Evolutionary conservation across 177 flowering plant genomes (phyloP).

Genomic region (Vitis hybrid): DNA sequence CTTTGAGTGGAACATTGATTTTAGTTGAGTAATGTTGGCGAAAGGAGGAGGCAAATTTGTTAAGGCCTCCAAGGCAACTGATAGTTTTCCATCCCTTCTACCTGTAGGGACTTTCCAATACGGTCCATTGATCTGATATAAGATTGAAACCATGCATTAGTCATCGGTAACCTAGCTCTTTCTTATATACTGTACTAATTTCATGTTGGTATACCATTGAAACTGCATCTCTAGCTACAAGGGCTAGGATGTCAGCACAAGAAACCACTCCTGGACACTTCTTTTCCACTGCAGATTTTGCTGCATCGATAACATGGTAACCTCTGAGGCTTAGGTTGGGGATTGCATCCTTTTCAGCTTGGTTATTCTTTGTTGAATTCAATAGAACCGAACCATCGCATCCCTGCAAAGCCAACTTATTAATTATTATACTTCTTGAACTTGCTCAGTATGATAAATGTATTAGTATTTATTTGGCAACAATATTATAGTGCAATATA

Average conservation of each 20-base stretch:
- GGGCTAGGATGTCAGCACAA: slow-evolving; percentile 40
- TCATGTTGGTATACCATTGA: slow-evolving; percentile 1
- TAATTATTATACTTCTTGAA: no score
- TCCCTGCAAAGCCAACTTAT: slow-evolving; percentile 27
- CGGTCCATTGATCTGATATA: slow-evolving; percentile 35
- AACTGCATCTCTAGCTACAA: slow-evolving; percentile 37
- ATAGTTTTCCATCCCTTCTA: slow-evolving; percentile 46
- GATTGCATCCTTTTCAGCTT: slow-evolving; percentile 35
- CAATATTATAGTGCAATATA: no score
- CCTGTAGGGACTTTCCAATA: slow-evolving; percentile 40
- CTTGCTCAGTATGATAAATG: no score
- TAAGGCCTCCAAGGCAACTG: slow-evolving; percentile 27
- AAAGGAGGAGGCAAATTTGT: slow-evolving; percentile 30
- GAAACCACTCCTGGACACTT: slow-evolving; percentile 44
- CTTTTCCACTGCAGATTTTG: slow-evolving; percentile 31
- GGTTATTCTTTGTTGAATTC: slow-evolving; percentile 25
- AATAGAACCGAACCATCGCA: slow-evolving; percentile 57
- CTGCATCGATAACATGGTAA: slow-evolving; percentile 33
- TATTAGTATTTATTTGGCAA: no score
- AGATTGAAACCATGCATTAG: not conserved
- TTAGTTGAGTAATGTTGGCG: slow-evolving; percentile 32
- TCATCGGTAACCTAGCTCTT: not conserved
- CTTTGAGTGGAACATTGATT: slow-evolving; percentile 18
- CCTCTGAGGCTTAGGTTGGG: slow-evolving; percentile 39
- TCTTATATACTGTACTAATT: not conserved